These are phyloP conservation scores for Eimeria mitis DNA, from an alignment of 169 alveolate species.

Conservation along the genomic window DNA sequence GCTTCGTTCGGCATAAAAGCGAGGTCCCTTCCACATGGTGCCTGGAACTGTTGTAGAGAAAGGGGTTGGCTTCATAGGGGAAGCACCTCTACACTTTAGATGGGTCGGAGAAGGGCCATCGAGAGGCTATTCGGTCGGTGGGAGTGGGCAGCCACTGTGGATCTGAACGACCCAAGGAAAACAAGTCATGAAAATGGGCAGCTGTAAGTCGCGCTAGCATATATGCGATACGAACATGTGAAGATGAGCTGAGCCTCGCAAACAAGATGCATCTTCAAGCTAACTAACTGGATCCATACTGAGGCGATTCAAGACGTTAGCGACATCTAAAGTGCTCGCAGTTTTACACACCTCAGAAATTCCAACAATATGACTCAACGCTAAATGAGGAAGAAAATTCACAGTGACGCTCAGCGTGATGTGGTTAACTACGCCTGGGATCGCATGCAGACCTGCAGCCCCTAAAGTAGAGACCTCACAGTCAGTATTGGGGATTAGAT, in stretches of 20 bases:
- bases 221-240: not conserved
- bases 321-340: not conserved
- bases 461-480: not conserved
- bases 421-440: not conserved
- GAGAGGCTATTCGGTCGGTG: not conserved
- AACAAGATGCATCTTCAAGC: not conserved
- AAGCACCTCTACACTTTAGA: not conserved
- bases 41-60: not conserved
- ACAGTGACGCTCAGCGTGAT: not conserved
- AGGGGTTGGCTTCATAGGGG: not conserved
- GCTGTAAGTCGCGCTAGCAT: not conserved
- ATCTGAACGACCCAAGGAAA: not conserved
- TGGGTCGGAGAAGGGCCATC: not conserved
- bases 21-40: conserved; percentile 7
- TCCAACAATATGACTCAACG: not conserved
- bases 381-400: not conserved
- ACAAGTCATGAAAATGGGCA: not conserved
- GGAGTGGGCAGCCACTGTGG: not conserved
- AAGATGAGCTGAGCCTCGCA: not conserved
- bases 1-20: not conserved
- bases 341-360: not conserved
- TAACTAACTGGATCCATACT: not conserved
- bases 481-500: not conserved
- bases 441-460: conserved; percentile 3
- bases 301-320: not conserved